phyloP scores from a whole-genome alignment of 768 basidiomycete genomes.

The Mycena rosella region DNA sequence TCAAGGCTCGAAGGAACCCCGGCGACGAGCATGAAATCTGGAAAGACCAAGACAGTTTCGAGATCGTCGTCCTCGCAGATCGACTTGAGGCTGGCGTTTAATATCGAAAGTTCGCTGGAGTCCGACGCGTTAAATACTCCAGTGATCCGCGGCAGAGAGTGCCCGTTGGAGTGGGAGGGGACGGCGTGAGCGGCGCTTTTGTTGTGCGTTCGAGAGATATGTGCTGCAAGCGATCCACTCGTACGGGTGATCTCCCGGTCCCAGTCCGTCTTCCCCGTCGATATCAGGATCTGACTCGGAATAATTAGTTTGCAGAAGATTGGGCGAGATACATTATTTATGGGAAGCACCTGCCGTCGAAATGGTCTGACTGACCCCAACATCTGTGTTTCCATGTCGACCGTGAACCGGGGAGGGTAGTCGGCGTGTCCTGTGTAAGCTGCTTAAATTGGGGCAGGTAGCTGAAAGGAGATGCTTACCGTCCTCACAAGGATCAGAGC shows the following conservation, averaged over 20 bases:
- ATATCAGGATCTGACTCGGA: constrained; percentile 78
- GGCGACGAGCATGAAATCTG: constrained; percentile 89
- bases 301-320: background rate
- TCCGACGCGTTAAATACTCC: constrained; percentile 75
- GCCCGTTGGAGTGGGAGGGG: constrained; percentile 24
- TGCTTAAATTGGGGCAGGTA: too few species aligned
- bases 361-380: constrained; percentile 88
- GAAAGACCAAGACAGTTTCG: constrained; percentile 92
- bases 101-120: constrained; percentile 70
- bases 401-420: constrained; percentile 77
- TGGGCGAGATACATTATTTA: background rate
- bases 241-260: constrained; percentile 81
- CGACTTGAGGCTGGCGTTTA: constrained; percentile 87
- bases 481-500: too few species aligned
- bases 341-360: constrained; percentile 72
- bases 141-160: constrained; percentile 47
- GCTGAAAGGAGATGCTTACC: too few species aligned
- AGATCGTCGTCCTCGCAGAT: constrained; percentile 70
- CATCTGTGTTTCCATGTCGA: constrained; percentile 87
- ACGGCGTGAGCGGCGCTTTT: constrained; percentile 34
- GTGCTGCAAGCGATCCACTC: constrained; percentile 75
- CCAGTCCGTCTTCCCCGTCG: constrained; percentile 94
- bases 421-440: constrained; percentile 69
- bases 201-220: constrained; percentile 37
- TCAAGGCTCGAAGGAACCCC: constrained; percentile 72